Evolutionary conservation across 306 rosid species (phyloP).

Genomic region (Rosa multiflora): DNA sequence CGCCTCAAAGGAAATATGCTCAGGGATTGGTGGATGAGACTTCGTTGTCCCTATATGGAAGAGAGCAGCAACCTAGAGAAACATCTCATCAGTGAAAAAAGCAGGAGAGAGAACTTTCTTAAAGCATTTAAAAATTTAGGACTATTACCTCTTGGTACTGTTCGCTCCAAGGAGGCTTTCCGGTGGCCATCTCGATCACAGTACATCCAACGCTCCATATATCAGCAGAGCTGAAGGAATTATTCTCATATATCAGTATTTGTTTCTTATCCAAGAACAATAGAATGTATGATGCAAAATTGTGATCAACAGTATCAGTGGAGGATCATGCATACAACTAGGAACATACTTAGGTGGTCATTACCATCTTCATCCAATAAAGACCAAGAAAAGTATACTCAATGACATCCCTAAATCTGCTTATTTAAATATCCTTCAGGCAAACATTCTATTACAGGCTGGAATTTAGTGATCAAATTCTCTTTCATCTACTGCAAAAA

Average conservation of each 20-base stretch:
- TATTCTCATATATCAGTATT: slow-evolving; percentile 24
- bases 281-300: background rate
- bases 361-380: background rate
- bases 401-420: background rate
- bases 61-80: slow-evolving; percentile 92
- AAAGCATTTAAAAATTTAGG: background rate
- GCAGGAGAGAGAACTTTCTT: slow-evolving; percentile 14
- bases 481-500: background rate
- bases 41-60: slow-evolving; percentile 95
- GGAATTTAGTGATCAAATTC: background rate
- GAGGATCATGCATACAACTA: background rate
- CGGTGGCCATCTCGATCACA: slow-evolving; percentile 99
- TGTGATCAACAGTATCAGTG: background rate
- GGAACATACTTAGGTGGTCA: background rate
- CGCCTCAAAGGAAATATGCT: slow-evolving; percentile 80
- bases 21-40: slow-evolving; percentile 99
- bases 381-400: background rate
- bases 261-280: slow-evolving; percentile 22
- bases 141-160: slow-evolving; percentile 87
- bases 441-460: background rate
- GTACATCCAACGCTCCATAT: slow-evolving; percentile 99
- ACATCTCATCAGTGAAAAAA: slow-evolving; percentile 38
- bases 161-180: slow-evolving; percentile 99
- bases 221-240: slow-evolving; percentile 84
- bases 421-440: background rate